Conservation (phyloP, 108 stramenopile species). For the Schizochytrium sp. region DNA sequence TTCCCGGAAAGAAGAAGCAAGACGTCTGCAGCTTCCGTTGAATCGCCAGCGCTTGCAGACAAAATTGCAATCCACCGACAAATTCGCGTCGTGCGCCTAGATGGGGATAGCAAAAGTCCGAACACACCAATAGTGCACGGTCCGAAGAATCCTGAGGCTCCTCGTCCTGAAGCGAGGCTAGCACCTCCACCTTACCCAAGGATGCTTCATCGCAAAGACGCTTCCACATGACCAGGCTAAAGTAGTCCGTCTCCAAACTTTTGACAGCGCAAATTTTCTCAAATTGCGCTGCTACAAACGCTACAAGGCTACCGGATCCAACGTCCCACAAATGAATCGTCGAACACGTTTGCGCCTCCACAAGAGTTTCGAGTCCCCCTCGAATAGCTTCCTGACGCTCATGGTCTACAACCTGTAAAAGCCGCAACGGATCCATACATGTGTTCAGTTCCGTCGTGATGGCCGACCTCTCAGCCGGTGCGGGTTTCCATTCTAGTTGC, state of each 20-base stretch:
- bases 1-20: not conserved
- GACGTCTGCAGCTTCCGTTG: not conserved
- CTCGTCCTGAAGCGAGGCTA: too few species aligned
- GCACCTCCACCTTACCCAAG: not conserved
- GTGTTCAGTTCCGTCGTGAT: not conserved
- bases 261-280: not conserved
- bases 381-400: not conserved
- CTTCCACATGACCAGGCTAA: not conserved
- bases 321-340: not conserved
- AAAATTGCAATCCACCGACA: not conserved
- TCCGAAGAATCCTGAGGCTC: too few species aligned
- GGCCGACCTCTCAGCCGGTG: not conserved
- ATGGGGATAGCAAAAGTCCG: not conserved
- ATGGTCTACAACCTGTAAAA: not conserved
- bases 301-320: not conserved
- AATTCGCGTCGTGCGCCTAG: not conserved
- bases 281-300: not conserved
- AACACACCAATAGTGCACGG: not conserved
- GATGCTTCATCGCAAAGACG: not conserved
- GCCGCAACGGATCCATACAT: not conserved
- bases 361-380: not conserved
- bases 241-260: not conserved
- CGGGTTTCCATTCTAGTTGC: not conserved
- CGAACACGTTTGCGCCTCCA: not conserved
- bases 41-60: not conserved